Conservation (phyloP, 139 green algal species). For the Edaphochlamys debaryana region DNA sequence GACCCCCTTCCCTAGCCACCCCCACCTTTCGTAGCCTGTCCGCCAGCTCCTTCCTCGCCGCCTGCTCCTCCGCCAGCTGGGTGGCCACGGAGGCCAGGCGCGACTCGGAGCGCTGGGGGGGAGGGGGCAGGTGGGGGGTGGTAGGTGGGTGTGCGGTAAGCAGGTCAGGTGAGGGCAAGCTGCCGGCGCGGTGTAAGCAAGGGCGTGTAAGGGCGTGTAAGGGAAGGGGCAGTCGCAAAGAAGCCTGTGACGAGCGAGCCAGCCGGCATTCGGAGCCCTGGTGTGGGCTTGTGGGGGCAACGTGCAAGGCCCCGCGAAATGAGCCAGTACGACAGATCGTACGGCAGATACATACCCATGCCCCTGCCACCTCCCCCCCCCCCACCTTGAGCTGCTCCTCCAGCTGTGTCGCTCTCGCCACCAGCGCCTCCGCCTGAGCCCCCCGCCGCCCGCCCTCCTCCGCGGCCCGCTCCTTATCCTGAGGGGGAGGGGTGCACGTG, state of each 20-base stretch:
- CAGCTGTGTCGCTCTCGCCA: neutral
- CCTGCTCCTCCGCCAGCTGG: constrained; percentile 17
- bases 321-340: no score
- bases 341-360: neutral
- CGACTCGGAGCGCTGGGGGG: constrained; percentile 24
- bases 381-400: constrained; percentile 9
- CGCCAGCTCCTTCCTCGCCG: constrained; percentile 7
- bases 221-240: no score
- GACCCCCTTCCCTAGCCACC: no score
- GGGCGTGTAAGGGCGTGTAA: no score
- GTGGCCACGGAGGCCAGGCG: neutral
- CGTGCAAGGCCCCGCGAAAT: no score
- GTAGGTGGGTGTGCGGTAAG: neutral
- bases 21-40: neutral
- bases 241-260: no score
- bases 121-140: no score
- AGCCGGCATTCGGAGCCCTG: no score
- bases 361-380: neutral
- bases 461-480: constrained; percentile 6
- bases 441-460: neutral
- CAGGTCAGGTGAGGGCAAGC: neutral
- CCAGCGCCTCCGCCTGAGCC: neutral
- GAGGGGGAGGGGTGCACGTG: neutral
- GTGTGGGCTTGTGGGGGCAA: no score
- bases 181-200: neutral